Conservation (phyloP, 441 rosid species). For the Raphanus hybrid region DNA sequence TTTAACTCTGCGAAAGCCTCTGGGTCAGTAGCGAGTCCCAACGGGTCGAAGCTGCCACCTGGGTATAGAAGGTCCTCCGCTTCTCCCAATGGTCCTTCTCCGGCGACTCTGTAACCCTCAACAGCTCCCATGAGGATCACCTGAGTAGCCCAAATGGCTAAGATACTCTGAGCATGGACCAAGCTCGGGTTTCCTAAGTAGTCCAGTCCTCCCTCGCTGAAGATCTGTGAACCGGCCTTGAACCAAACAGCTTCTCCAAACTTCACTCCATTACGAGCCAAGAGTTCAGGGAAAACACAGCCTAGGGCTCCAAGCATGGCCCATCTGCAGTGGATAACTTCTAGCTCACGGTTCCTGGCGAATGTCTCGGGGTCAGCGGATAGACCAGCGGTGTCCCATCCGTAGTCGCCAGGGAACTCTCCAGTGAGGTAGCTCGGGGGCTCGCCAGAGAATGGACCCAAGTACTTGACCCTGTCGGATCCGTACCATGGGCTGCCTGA, state of each 20-base stretch:
- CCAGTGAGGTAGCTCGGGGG: constrained; percentile 75
- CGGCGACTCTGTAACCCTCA: constrained; percentile 76
- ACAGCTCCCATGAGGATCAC: constrained; percentile 76
- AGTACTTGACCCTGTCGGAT: constrained; percentile 73
- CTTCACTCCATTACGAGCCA: constrained; percentile 74
- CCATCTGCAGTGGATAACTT: constrained; percentile 82
- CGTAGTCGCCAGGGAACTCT: constrained; percentile 77
- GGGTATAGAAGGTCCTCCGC: constrained; percentile 71
- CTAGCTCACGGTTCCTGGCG: constrained; percentile 82
- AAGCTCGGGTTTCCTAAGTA: constrained; percentile 81
- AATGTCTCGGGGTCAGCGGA: constrained; percentile 87
- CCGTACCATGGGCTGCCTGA: constrained; percentile 81
- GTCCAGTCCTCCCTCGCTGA: constrained; percentile 81
- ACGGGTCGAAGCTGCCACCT: constrained; percentile 80
- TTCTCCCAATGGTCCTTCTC: constrained; percentile 70
- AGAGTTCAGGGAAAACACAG: constrained; percentile 80
- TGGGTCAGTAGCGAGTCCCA: constrained; percentile 75
- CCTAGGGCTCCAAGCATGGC: constrained; percentile 86
- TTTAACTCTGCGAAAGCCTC: constrained; percentile 79
- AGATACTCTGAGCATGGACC: constrained; percentile 75
- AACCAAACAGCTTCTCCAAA: constrained; percentile 88
- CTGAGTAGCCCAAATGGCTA: constrained; percentile 80
- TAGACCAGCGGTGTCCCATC: constrained; percentile 89
- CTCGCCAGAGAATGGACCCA: constrained; percentile 82
- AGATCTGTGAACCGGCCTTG: constrained; percentile 85